phyloP scores from a whole-genome alignment of 257 asterid species.

The Gynochthodes officinalis region DNA sequence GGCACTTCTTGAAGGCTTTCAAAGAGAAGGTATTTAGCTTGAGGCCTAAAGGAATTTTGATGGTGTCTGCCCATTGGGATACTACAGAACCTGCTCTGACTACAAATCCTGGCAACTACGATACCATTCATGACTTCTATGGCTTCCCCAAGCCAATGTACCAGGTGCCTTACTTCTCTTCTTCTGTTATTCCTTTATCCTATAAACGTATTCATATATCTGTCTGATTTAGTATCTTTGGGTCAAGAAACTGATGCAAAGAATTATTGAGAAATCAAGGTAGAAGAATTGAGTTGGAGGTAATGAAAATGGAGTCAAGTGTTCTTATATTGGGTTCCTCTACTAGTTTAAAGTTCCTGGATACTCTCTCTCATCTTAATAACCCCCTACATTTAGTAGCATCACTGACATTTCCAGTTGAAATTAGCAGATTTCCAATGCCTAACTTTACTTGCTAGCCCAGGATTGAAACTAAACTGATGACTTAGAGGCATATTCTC shows the following conservation, averaged over 20 bases:
- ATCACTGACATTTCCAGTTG: no score
- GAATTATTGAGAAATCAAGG: not conserved
- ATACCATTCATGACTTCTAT: conserved; percentile 74
- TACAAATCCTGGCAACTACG: conserved; percentile 44
- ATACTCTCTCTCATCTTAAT: not conserved
- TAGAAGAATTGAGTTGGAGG: not conserved
- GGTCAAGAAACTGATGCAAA: not conserved
- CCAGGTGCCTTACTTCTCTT: conserved; percentile 33
- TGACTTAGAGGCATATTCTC: not conserved
- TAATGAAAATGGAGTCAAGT: not conserved
- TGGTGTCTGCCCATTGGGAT: conserved; percentile 79
- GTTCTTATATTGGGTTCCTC: not conserved
- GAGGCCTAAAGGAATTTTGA: conserved; percentile 51
- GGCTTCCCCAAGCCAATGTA: conserved; percentile 65
- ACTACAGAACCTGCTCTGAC: conserved; percentile 59
- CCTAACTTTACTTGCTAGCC: not conserved
- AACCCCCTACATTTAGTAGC: no score
- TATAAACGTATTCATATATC: no score
- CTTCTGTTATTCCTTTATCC: not conserved
- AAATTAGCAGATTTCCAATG: no score
- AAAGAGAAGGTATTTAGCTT: conserved; percentile 31
- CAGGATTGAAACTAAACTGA: not conserved
- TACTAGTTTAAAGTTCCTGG: not conserved
- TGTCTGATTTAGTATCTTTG: not conserved
- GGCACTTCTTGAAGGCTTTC: conserved; percentile 52